Evolutionary conservation across 2,329 filamentous ascomycete species (phyloP).

Genomic region (Exophiala mesophila): DNA sequence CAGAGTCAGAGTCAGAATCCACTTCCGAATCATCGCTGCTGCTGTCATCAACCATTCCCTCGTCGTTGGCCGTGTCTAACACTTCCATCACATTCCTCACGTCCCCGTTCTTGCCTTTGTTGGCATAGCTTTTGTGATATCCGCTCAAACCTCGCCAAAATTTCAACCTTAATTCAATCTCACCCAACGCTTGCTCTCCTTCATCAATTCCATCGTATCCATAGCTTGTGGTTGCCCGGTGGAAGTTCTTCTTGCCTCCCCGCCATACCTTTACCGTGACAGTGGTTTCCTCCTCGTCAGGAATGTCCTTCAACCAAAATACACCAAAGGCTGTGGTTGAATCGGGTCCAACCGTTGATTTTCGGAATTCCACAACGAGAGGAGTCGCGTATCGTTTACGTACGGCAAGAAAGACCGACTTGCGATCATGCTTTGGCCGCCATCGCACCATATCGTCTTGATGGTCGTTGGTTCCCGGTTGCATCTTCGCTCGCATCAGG

Average conservation of each 20-base stretch:
- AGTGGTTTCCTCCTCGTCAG: constrained; percentile 60
- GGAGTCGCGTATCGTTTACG: constrained; percentile 29
- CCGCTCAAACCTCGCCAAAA: constrained; percentile 60
- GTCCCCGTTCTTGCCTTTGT: constrained; percentile 48
- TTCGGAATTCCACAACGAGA: constrained; percentile 30
- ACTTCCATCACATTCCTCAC: constrained; percentile 60
- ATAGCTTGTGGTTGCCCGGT: constrained; percentile 29
- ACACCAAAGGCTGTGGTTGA: constrained; percentile 29
- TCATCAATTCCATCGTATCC: constrained; percentile 46
- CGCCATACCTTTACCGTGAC: constrained; percentile 62
- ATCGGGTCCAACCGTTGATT: constrained; percentile 26
- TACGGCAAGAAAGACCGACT: constrained; percentile 27
- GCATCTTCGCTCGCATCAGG: constrained; percentile 59
- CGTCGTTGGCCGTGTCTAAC: constrained; percentile 56
- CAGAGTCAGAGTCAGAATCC: constrained; percentile 12
- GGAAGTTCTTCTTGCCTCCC: constrained; percentile 48
- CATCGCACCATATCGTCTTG: constrained; percentile 42
- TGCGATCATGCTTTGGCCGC: constrained; percentile 24
- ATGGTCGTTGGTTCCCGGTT: constrained; percentile 60
- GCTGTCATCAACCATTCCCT: constrained; percentile 51
- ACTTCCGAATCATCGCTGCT: constrained; percentile 15
- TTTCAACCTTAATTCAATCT: constrained; percentile 53
- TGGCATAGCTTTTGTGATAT: constrained; percentile 53
- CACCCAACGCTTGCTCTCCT: constrained; percentile 55
- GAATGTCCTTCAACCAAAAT: constrained; percentile 51